Conservation (phyloP, 2,329 filamentous ascomycete species). For the Fusarium sp. region DNA sequence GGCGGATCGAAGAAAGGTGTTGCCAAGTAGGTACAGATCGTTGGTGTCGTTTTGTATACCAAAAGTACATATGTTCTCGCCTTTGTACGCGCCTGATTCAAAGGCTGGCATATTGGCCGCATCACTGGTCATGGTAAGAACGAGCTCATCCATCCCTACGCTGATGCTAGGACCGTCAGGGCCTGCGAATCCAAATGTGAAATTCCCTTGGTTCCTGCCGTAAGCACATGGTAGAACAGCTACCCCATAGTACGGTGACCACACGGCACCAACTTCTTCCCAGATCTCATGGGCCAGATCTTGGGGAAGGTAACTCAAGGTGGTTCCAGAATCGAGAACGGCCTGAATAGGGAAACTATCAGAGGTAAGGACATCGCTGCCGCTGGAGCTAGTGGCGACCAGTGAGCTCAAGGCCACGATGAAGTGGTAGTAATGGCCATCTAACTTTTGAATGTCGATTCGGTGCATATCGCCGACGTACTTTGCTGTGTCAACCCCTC, state of each 20-base stretch:
- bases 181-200: conserved; percentile 65
- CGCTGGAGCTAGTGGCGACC: conserved; percentile 59
- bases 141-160: conserved; percentile 66
- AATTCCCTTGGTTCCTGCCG: conserved; percentile 57
- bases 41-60: conserved; percentile 64
- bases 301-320: conserved; percentile 74
- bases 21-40: conserved; percentile 61
- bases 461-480: conserved; percentile 72
- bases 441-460: conserved; percentile 63
- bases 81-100: conserved; percentile 54
- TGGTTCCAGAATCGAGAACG: conserved; percentile 81
- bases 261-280: conserved; percentile 65
- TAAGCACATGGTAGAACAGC: conserved; percentile 64
- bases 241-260: conserved; percentile 49
- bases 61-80: conserved; percentile 62
- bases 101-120: conserved; percentile 50
- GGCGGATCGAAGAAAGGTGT: conserved; percentile 68
- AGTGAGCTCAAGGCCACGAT: conserved; percentile 60
- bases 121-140: conserved; percentile 56
- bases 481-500: conserved; percentile 82
- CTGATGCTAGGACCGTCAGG: conserved; percentile 60
- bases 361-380: conserved; percentile 59
- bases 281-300: conserved; percentile 65
- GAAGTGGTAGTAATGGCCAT: conserved; percentile 58
- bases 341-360: conserved; percentile 62